Conservation (phyloP, 176 grass and related monocot species). For the Tillandsia fasciculata region DNA sequence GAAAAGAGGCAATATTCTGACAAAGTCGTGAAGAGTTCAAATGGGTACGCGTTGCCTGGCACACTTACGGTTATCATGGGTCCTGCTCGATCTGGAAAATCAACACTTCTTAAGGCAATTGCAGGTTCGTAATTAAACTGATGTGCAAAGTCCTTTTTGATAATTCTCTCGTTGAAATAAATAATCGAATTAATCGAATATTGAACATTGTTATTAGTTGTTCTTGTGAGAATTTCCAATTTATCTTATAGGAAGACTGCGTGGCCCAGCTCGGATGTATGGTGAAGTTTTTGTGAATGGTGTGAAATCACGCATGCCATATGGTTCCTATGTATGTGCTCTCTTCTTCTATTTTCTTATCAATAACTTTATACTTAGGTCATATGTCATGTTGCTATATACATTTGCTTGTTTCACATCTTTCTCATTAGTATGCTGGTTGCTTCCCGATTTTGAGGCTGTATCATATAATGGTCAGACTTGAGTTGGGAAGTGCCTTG, state of each 20-base stretch:
- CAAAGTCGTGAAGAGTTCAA: slow-evolving; percentile 73
- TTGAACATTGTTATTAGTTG: not conserved
- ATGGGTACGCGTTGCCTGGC: slow-evolving; percentile 71
- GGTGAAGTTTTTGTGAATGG: slow-evolving; percentile 85
- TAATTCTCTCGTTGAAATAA: slow-evolving; percentile 3
- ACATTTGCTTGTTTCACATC: not conserved
- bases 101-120: slow-evolving; percentile 74
- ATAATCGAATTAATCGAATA: too few relatives aligned
- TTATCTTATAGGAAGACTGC: slow-evolving; percentile 44
- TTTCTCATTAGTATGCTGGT: not conserved
- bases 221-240: not conserved
- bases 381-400: not conserved
- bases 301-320: slow-evolving; percentile 50
- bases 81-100: slow-evolving; percentile 77
- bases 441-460: not conserved
- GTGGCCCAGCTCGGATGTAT: slow-evolving; percentile 43
- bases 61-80: slow-evolving; percentile 97
- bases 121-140: slow-evolving; percentile 36
- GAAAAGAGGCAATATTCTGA: slow-evolving; percentile 36
- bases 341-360: slow-evolving; percentile 3
- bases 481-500: too few relatives aligned
- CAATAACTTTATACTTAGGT: not conserved
- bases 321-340: slow-evolving; percentile 78
- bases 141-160: not conserved
- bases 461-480: not conserved